Evolutionary conservation across 2,329 filamentous ascomycete genomes (phyloP), one percentile per base, ranked within the genome.

Genomic region (Colletotrichum simmondsii): DNA sequence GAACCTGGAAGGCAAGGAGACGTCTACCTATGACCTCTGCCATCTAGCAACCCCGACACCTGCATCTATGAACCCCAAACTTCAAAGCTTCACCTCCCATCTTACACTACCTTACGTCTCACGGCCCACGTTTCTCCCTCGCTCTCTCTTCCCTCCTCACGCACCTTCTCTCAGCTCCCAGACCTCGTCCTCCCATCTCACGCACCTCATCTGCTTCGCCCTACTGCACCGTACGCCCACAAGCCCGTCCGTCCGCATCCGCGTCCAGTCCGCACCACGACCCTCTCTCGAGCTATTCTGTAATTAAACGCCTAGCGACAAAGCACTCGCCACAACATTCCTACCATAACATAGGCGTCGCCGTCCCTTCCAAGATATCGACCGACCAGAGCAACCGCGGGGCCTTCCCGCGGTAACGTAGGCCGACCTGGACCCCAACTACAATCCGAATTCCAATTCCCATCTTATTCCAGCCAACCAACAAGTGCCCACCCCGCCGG

Each of bases 401-500:
- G 80, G 73, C 76, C 74, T 74, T 76, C 76, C 82, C 82, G 83
- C 83, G 82, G 79, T 67, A 71, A 74, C 57, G 81, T 77, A 81
- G 80, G 79, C 78, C 82, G 83, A 82, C 77, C 82, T 85, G 83
- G 83, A 85, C 78, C 78, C 77, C 78, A 77, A 80, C 77, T 80
- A 78, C 76, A 76, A 78, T 67, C 60, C 67, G 62, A 66, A 65
- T 77, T 74, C 81, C 75, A 79, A 76, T 77, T 80, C 79, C 77
- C 78, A 75, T 77, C 77, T 79, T 79, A 76, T 78, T 70, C 75
- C 78, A 77, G 76, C 88, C 86, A 85, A 92, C 90, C 92, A 92
- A 91, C 83, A 88, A 87, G 89, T 90, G 87, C 83, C 88, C 85
- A 87, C 85, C 81, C 87, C 89, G 87, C 88, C 84, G 77, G 82